Evolutionary conservation across 305 asterid genomes (phyloP).

Genomic region (Lippia alba): DNA sequence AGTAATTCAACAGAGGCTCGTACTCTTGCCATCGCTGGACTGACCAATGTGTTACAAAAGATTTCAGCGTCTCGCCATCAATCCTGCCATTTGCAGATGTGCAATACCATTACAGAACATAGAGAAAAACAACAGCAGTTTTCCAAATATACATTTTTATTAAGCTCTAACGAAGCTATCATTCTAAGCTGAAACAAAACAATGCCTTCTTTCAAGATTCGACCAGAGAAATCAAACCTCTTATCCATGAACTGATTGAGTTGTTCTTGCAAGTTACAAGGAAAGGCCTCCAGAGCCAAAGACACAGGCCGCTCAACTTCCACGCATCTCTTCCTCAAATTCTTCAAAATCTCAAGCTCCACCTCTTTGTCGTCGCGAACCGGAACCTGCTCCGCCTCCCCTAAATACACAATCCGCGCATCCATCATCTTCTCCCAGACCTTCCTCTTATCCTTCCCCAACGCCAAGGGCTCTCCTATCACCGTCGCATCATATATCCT

Average conservation of each 20-base stretch:
- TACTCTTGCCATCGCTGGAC: slow-evolving; percentile 77
- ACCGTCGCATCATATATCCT: slow-evolving; percentile 76
- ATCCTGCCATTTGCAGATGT: slow-evolving; percentile 55
- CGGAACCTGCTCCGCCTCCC: slow-evolving; percentile 91
- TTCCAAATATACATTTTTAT: too few relatives aligned
- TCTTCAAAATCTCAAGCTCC: slow-evolving; percentile 80
- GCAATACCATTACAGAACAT: slow-evolving; percentile 13
- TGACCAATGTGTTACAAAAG: slow-evolving; percentile 75
- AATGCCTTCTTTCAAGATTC: not conserved
- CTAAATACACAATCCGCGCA: slow-evolving; percentile 76
- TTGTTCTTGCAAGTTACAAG: slow-evolving; percentile 67
- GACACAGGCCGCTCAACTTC: slow-evolving; percentile 62
- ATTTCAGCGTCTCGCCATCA: slow-evolving; percentile 67
- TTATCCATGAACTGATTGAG: slow-evolving; percentile 63
- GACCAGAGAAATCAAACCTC: slow-evolving; percentile 46
- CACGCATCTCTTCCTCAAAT: slow-evolving; percentile 61
- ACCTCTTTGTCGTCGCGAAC: slow-evolving; percentile 67
- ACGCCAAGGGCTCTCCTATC: slow-evolving; percentile 64
- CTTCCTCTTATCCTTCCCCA: slow-evolving; percentile 68
- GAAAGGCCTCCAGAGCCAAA: slow-evolving; percentile 82
- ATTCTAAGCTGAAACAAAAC: not conserved
- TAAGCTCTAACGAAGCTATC: not conserved
- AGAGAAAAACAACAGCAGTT: not conserved
- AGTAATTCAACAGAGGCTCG: slow-evolving; percentile 72
- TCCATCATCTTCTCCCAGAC: slow-evolving; percentile 80